These are phyloP conservation scores for Bipolaris victoriae DNA, from an alignment of 2,329 filamentous ascomycete species.

Conservation along the genomic window DNA sequence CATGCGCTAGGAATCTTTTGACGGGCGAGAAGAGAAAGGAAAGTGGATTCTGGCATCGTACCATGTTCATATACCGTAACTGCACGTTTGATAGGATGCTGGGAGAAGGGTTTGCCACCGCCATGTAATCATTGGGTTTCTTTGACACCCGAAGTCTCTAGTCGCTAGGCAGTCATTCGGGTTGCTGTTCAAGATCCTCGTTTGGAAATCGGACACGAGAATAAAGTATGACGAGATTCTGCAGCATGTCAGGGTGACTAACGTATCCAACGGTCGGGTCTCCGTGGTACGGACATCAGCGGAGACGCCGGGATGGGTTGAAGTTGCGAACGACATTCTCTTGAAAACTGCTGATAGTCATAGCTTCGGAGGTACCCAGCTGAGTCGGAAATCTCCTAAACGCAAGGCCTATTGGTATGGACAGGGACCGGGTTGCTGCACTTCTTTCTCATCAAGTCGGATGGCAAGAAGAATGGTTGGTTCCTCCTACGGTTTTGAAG, in stretches of 20 bases:
- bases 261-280: conserved; percentile 5
- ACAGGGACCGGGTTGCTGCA: background rate
- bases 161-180: background rate
- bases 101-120: background rate
- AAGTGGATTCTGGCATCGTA: background rate
- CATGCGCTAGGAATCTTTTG: background rate
- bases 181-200: background rate
- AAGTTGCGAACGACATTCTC: background rate
- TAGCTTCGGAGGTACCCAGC: background rate
- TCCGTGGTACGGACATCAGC: conserved; percentile 2
- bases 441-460: background rate
- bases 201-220: conserved; percentile 13
- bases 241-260: conserved; percentile 16
- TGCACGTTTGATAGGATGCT: background rate
- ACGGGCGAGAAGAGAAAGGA: background rate
- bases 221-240: conserved; percentile 26
- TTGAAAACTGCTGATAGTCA: background rate
- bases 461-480: background rate
- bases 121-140: background rate
- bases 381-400: background rate
- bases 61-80: background rate
- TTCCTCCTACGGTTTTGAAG: background rate
- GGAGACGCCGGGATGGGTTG: background rate
- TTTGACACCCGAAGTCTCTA: background rate
- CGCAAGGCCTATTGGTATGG: background rate